Evolutionary conservation across 768 basidiomycete species (phyloP).

Genomic region (Hygrocybe coccinea): DNA sequence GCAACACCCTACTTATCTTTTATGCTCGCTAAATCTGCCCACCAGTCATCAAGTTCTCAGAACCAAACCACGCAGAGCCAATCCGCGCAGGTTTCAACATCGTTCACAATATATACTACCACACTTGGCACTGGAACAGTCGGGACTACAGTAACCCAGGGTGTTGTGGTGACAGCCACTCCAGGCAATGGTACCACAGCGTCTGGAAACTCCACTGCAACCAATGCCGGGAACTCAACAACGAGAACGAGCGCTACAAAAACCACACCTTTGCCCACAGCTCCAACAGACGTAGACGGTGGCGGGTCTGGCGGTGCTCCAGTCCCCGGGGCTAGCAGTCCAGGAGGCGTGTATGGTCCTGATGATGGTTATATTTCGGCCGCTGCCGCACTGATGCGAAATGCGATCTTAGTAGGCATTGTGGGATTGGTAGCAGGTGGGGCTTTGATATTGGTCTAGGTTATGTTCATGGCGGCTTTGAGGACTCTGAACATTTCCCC

Average conservation of each 20-base stretch:
- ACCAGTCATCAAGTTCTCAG: conserved; percentile 4
- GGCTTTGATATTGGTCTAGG: conserved; percentile 42
- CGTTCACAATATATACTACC: conserved; percentile 12
- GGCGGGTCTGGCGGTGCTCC: conserved; percentile 59
- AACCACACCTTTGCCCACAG: conserved; percentile 52
- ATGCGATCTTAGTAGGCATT: conserved; percentile 40
- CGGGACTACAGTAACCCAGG: neutral
- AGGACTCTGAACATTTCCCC: neutral
- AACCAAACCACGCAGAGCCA: no score
- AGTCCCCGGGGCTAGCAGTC: conserved; percentile 47
- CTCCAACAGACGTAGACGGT: conserved; percentile 49
- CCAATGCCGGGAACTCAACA: conserved; percentile 7
- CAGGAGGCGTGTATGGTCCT: conserved; percentile 51
- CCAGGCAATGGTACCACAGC: neutral
- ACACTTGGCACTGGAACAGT: conserved; percentile 30
- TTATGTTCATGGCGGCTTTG: neutral
- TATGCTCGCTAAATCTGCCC: conserved; percentile 1
- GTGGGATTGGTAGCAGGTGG: conserved; percentile 49
- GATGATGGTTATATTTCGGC: conserved; percentile 60
- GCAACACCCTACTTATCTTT: neutral
- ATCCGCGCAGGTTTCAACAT: conserved; percentile 24
- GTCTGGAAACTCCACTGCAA: conserved; percentile 9
- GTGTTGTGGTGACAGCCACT: conserved; percentile 41
- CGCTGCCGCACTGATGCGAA: conserved; percentile 44
- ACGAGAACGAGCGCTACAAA: conserved; percentile 26